Conservation (phyloP, 495 filamentous ascomycete species). For the Pseudotulostoma volvatum region DNA sequence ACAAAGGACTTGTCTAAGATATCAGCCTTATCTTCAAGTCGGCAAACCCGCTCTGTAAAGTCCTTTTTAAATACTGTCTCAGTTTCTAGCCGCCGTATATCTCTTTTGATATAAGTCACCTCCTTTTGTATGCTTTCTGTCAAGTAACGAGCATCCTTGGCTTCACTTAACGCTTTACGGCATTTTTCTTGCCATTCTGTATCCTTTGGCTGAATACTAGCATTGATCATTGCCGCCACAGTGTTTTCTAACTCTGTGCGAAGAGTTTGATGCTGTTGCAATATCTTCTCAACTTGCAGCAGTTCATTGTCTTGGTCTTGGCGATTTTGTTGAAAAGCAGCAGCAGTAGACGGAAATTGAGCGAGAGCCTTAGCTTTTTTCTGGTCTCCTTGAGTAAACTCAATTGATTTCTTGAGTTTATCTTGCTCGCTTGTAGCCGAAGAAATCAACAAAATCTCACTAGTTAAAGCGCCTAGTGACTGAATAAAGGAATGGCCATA, state of each 20-base stretch:
- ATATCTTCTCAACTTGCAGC: slow-evolving; percentile 6
- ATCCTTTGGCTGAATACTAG: neutral
- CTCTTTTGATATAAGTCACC: no score
- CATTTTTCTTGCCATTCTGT: slow-evolving; percentile 1
- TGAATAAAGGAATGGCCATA: neutral
- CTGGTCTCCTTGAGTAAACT: slow-evolving; percentile 5
- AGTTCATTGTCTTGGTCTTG: slow-evolving; percentile 9
- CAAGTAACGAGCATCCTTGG: neutral
- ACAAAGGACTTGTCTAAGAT: no score
- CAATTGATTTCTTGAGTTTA: slow-evolving; percentile 10
- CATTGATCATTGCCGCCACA: slow-evolving; percentile 2
- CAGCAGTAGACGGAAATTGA: slow-evolving; percentile 10
- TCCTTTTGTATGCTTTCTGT: no score
- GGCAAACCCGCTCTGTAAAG: no score
- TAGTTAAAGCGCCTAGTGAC: neutral
- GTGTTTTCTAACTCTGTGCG: slow-evolving; percentile 5
- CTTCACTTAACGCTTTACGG: neutral
- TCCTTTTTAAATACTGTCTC: no score
- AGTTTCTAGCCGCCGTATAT: no score
- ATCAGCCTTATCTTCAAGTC: no score
- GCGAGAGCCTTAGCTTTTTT: slow-evolving; percentile 9
- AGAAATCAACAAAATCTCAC: neutral
- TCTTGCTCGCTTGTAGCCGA: slow-evolving; percentile 7
- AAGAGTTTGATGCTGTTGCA: slow-evolving; percentile 4
- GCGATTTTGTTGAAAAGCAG: slow-evolving; percentile 7